phyloP scores from a whole-genome alignment of 371 early-diverging fungal species.

The Entomophthora muscae region DNA sequence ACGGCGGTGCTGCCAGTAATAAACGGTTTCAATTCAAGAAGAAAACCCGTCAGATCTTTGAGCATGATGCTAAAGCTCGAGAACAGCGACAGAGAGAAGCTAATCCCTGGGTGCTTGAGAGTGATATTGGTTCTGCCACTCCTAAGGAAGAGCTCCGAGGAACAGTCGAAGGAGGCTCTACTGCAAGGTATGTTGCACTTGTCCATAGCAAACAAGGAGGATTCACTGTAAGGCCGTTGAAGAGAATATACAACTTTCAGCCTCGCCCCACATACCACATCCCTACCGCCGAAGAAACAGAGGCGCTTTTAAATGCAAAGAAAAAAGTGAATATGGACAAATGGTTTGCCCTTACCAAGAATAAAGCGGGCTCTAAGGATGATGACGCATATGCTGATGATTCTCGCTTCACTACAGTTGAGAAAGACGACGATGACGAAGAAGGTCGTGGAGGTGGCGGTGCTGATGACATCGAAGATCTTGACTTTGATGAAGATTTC shows the following conservation, averaged over 20 bases:
- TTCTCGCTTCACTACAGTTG: slow-evolving; percentile 10
- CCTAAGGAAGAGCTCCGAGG: slow-evolving; percentile 25
- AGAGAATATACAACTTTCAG: slow-evolving; percentile 35
- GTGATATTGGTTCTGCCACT: slow-evolving; percentile 29
- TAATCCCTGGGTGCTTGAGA: slow-evolving; percentile 56
- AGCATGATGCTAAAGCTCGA: slow-evolving; percentile 54
- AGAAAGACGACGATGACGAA: background rate
- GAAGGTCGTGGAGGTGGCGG: slow-evolving; percentile 9
- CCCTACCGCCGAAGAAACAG: slow-evolving; percentile 16
- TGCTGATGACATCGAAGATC: slow-evolving; percentile 45
- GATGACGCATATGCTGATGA: slow-evolving; percentile 25
- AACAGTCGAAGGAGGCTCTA: slow-evolving; percentile 56
- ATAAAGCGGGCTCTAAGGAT: slow-evolving; percentile 13
- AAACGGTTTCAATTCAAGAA: slow-evolving; percentile 66
- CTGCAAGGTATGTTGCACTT: slow-evolving; percentile 59
- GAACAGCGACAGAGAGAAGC: slow-evolving; percentile 49
- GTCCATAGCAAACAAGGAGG: slow-evolving; percentile 19
- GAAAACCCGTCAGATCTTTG: slow-evolving; percentile 54
- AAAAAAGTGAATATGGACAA: background rate
- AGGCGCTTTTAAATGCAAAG: slow-evolving; percentile 17
- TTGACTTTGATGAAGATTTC: slow-evolving; percentile 53
- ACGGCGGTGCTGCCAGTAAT: slow-evolving; percentile 58
- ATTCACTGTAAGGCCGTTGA: slow-evolving; percentile 26
- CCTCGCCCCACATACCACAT: slow-evolving; percentile 37
- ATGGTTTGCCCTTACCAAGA: slow-evolving; percentile 11